Evolutionary conservation across 140 eudicot genomes (phyloP).

Genomic region (Stevia rebaudiana): DNA sequence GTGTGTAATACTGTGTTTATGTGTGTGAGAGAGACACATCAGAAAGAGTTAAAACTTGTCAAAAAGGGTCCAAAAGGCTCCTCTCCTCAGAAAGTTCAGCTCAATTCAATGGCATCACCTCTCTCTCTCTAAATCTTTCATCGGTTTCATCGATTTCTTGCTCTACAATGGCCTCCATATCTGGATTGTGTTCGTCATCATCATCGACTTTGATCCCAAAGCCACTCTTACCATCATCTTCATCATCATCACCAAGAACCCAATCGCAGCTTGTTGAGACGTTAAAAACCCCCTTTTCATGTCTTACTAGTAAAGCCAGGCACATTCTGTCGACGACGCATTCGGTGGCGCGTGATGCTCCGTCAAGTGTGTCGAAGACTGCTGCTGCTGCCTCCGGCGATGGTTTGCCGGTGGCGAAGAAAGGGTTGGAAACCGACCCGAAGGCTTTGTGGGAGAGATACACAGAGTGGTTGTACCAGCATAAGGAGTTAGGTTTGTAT

Average conservation of each 20-base stretch:
- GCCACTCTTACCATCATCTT: conserved; percentile 17
- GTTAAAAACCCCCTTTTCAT: conserved; percentile 10
- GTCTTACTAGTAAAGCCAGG: background rate
- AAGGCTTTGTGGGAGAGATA: conserved; percentile 62
- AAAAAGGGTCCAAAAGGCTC: conserved; percentile 31
- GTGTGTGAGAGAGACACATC: background rate
- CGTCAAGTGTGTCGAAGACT: conserved; percentile 27
- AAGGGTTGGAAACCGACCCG: conserved; percentile 53
- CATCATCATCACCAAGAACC: conserved; percentile 8
- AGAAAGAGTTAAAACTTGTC: background rate
- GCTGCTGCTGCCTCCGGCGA: conserved; percentile 17
- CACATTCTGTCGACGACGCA: conserved; percentile 8
- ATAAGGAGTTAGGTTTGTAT: conserved; percentile 81
- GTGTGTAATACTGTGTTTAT: background rate
- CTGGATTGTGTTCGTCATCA: conserved; percentile 41
- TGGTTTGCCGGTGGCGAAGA: conserved; percentile 21
- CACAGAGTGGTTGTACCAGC: conserved; percentile 93
- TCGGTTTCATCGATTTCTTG: conserved; percentile 27
- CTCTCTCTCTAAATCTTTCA: conserved; percentile 18
- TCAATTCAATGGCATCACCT: conserved; percentile 13
- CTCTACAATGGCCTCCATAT: conserved; percentile 41
- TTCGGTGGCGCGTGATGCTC: conserved; percentile 47
- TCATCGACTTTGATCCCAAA: conserved; percentile 24
- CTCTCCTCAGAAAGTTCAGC: conserved; percentile 27
- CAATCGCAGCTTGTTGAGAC: conserved; percentile 13